Conservation (phyloP, 2,329 filamentous ascomycete genomes). For the Fusarium vanettenii region DNA sequence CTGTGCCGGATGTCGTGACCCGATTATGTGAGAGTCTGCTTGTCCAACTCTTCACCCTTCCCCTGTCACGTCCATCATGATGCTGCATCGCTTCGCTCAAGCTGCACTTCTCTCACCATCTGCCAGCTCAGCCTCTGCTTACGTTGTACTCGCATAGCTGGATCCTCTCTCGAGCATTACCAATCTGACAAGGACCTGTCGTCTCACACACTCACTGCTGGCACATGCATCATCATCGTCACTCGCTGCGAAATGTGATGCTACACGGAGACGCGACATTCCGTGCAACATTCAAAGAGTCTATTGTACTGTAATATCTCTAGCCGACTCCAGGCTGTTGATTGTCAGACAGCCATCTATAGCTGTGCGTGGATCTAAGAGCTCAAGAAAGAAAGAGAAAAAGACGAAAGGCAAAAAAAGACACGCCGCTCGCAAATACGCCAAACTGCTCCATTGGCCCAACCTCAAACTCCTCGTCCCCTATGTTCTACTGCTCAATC, state of each 20-base stretch:
- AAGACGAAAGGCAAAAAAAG: slow-evolving; percentile 14
- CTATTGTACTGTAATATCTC: neutral
- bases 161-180: slow-evolving; percentile 3
- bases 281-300: neutral
- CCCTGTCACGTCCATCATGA: neutral
- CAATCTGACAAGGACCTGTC: neutral
- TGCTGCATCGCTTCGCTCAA: neutral
- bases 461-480: neutral
- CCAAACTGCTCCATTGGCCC: slow-evolving; percentile 7
- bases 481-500: neutral
- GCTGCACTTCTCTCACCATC: neutral
- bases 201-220: neutral
- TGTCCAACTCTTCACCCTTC: neutral
- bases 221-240: neutral
- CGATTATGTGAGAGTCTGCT: slow-evolving; percentile 22
- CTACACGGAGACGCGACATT: neutral
- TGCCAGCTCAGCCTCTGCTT: slow-evolving; percentile 34
- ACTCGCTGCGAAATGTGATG: neutral
- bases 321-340: neutral
- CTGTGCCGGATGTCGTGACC: neutral
- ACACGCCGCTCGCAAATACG: slow-evolving; percentile 4
- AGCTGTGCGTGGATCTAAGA: neutral
- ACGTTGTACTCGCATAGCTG: slow-evolving; percentile 13
- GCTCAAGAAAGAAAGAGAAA: neutral
- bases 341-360: neutral